Percentiles rank a stretch among this genome's conserved stretches.
phyloP scores from a whole-genome alignment of 768 basidiomycete species.

The Gloeopeniophorella convolvens region DNA sequence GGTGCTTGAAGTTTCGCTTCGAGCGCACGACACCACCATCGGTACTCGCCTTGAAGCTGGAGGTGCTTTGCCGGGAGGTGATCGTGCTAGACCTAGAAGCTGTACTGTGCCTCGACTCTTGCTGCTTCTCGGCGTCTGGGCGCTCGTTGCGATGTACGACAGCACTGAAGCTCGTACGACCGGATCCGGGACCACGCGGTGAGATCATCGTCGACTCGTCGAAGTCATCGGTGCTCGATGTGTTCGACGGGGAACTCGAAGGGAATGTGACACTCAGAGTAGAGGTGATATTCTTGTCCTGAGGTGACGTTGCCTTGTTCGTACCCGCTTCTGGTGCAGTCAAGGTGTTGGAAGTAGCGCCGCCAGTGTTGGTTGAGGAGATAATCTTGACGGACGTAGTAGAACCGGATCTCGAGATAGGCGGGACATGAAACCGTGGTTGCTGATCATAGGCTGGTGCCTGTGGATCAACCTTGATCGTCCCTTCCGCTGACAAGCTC shows the following conservation, averaged over 20 bases:
- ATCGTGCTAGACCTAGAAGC: slow-evolving; percentile 17
- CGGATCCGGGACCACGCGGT: slow-evolving; percentile 12
- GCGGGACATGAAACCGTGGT: not conserved
- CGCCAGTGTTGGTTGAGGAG: not conserved
- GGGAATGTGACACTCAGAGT: not conserved
- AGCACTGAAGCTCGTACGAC: slow-evolving; percentile 27
- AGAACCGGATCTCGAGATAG: not conserved
- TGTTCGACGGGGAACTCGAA: not conserved
- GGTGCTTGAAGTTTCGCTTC: slow-evolving; percentile 22
- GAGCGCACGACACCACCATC: slow-evolving; percentile 23
- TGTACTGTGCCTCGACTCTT: slow-evolving; percentile 1
- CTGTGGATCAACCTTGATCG: not conserved
- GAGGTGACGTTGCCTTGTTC: not conserved
- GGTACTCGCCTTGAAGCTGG: slow-evolving; percentile 14
- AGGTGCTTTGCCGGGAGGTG: slow-evolving; percentile 14
- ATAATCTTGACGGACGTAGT: too few relatives aligned
- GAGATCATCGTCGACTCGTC: slow-evolving; percentile 1
- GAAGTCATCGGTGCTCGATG: not conserved
- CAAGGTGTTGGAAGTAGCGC: not conserved
- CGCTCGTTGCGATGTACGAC: slow-evolving; percentile 30
- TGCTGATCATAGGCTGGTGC: not conserved
- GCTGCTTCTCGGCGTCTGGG: slow-evolving; percentile 9
- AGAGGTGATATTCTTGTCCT: not conserved
- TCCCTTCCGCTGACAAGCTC: not conserved
- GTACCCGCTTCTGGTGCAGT: not conserved